These are phyloP conservation scores for Talaromyces wortmannii DNA, from an alignment of 495 filamentous ascomycete genomes.

Conservation along the genomic window DNA sequence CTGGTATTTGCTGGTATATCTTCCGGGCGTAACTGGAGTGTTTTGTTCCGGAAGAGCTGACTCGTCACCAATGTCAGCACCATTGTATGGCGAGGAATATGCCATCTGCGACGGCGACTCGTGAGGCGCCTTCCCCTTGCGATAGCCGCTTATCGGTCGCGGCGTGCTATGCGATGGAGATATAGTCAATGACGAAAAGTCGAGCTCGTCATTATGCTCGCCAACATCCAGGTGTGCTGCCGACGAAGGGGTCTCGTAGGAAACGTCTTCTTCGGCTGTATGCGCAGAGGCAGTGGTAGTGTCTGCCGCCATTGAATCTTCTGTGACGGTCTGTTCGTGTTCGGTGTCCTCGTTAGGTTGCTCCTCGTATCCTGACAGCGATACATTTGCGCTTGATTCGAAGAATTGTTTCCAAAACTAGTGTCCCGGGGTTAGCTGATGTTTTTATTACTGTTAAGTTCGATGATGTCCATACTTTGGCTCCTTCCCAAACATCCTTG, in stretches of 20 bases:
- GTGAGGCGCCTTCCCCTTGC: slow-evolving; percentile 10
- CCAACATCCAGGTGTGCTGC: slow-evolving; percentile 11
- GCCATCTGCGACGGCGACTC: slow-evolving; percentile 45
- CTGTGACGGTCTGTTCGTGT: slow-evolving; percentile 42
- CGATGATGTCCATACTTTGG: slow-evolving; percentile 55
- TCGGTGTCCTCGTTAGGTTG: slow-evolving; percentile 43
- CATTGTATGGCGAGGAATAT: slow-evolving; percentile 25
- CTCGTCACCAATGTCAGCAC: neutral
- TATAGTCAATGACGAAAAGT: slow-evolving; percentile 47
- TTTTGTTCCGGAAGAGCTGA: too few species aligned
- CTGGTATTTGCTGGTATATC: slow-evolving; percentile 11
- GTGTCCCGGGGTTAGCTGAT: neutral
- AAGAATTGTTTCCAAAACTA: slow-evolving; percentile 99
- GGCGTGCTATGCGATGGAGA: slow-evolving; percentile 43
- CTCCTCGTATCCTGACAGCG: slow-evolving; percentile 93
- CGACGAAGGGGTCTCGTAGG: slow-evolving; percentile 30
- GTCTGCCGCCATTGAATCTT: slow-evolving; percentile 31
- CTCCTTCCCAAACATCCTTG: slow-evolving; percentile 90
- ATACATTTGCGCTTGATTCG: slow-evolving; percentile 94
- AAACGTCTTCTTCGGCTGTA: slow-evolving; percentile 20
- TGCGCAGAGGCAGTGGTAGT: slow-evolving; percentile 33
- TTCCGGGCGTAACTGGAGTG: slow-evolving; percentile 30
- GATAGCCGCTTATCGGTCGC: slow-evolving; percentile 18
- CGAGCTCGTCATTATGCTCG: slow-evolving; percentile 38
- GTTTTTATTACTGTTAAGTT: neutral